phyloP scores from a whole-genome alignment of 495 filamentous ascomycete genomes.

The Hypoxylon trugodes region DNA sequence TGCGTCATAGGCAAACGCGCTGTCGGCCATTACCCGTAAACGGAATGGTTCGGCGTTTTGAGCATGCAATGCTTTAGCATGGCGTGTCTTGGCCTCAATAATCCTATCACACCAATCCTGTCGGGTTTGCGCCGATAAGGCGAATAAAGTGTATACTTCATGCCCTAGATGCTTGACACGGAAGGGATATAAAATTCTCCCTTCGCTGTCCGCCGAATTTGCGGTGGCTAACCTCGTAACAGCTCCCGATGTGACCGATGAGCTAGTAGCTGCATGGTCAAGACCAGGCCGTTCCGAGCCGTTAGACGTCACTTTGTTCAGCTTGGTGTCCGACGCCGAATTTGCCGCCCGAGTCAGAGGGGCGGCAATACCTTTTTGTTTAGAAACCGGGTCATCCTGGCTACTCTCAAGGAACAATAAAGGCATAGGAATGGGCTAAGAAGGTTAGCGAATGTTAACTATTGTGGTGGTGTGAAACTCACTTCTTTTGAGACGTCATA shows the following conservation, averaged over 20 bases:
- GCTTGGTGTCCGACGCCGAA: constrained; percentile 57
- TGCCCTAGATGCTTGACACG: constrained; percentile 96
- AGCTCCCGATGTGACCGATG: constrained; percentile 55
- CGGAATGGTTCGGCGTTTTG: constrained; percentile 98
- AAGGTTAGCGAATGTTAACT: constrained; percentile 5
- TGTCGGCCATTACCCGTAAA: constrained; percentile 88
- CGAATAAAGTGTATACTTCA: constrained; percentile 88
- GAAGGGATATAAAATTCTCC: constrained; percentile 92
- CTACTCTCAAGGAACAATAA: constrained; percentile 89
- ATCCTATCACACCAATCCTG: constrained; percentile 94
- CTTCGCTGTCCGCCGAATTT: constrained; percentile 64
- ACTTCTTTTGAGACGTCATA: constrained; percentile 95
- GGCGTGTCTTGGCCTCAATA: constrained; percentile 89
- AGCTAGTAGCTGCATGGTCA: constrained; percentile 69
- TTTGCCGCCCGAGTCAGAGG: constrained; percentile 61
- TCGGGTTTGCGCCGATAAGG: constrained; percentile 73
- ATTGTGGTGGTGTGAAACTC: constrained; percentile 42
- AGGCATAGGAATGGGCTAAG: constrained; percentile 93
- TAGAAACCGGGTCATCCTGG: constrained; percentile 88
- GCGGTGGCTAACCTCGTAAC: constrained; percentile 58
- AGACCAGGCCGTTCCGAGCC: constrained; percentile 64
- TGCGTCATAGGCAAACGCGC: constrained; percentile 87
- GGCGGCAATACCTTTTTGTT: constrained; percentile 83
- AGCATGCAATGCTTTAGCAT: constrained; percentile 84
- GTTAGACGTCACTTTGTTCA: constrained; percentile 60